These are phyloP conservation scores for Neonectria sp. DNA, from an alignment of 2,329 filamentous ascomycete genomes.

Conservation along the genomic window DNA sequence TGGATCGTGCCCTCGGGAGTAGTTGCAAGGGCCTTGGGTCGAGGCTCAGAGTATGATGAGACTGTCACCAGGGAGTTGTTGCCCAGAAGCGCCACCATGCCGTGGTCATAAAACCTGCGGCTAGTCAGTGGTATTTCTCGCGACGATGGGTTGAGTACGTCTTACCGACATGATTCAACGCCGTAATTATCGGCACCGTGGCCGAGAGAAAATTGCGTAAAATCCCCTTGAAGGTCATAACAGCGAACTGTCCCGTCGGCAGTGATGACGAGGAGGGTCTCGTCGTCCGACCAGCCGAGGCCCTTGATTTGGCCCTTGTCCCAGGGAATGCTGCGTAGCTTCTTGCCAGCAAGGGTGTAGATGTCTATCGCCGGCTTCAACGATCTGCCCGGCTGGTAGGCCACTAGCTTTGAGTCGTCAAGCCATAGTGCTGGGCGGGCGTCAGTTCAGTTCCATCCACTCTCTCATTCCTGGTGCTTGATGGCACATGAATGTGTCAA, in stretches of 20 bases:
- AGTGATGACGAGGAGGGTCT: slow-evolving; percentile 90
- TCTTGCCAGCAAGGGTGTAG: slow-evolving; percentile 92
- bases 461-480: slow-evolving; percentile 10
- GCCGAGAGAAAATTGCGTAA: slow-evolving; percentile 93
- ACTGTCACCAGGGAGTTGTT: slow-evolving; percentile 92
- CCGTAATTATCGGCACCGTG: slow-evolving; percentile 91
- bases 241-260: slow-evolving; percentile 92
- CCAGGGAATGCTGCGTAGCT: slow-evolving; percentile 90
- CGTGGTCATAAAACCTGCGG: slow-evolving; percentile 82
- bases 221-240: slow-evolving; percentile 94
- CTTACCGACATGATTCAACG: slow-evolving; percentile 82
- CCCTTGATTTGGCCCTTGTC: slow-evolving; percentile 90
- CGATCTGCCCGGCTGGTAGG: slow-evolving; percentile 79
- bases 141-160: background rate
- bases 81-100: slow-evolving; percentile 92
- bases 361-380: slow-evolving; percentile 91
- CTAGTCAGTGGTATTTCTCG: slow-evolving; percentile 31
- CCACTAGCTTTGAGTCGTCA: slow-evolving; percentile 87
- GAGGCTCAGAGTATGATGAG: slow-evolving; percentile 90
- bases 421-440: slow-evolving; percentile 82
- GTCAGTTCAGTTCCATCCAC: slow-evolving; percentile 27
- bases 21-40: slow-evolving; percentile 84
- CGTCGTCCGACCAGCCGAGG: slow-evolving; percentile 96
- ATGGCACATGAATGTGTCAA: slow-evolving; percentile 16
- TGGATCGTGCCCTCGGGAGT: slow-evolving; percentile 85